These are phyloP conservation scores for Cucumis cinereus DNA, from an alignment of 306 rosid species.

Conservation along the genomic window DNA sequence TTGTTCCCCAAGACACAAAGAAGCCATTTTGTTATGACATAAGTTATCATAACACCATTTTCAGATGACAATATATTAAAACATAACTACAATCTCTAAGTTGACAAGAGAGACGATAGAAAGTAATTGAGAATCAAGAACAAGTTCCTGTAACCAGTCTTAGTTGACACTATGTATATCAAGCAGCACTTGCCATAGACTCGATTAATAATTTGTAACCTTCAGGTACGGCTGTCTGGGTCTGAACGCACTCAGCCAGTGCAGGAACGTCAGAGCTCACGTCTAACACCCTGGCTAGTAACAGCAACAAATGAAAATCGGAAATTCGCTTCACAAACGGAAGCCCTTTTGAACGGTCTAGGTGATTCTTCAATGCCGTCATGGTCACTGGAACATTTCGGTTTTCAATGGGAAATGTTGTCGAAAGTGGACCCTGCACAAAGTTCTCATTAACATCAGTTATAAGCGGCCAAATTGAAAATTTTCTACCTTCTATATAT, in stretches of 20 bases:
- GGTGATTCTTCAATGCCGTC: constrained; percentile 72
- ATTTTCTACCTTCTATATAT: too few relatives aligned
- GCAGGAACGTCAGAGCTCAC: constrained; percentile 72
- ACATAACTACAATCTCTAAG: background rate
- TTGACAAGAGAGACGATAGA: background rate
- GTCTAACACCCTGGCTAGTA: constrained; percentile 55
- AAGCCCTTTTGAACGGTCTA: constrained; percentile 57
- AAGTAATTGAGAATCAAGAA: background rate
- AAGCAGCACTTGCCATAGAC: constrained; percentile 68
- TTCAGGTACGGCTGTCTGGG: constrained; percentile 59
- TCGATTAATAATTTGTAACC: constrained; percentile 87
- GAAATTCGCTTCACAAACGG: constrained; percentile 76
- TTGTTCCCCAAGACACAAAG: background rate
- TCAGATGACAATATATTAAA: background rate
- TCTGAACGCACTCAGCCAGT: constrained; percentile 66
- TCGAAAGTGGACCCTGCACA: constrained; percentile 75
- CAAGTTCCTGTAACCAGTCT: background rate
- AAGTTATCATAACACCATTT: background rate
- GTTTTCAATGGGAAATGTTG: constrained; percentile 76
- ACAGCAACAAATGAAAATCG: constrained; percentile 80
- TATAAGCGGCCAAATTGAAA: too few relatives aligned
- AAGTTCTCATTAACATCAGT: background rate
- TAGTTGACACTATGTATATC: constrained; percentile 1
- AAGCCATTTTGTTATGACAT: background rate
- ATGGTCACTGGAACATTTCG: constrained; percentile 31